Evolutionary conservation across 1,139 yeast genomes (phyloP).

Genomic region (Kodamaea alishanica): DNA sequence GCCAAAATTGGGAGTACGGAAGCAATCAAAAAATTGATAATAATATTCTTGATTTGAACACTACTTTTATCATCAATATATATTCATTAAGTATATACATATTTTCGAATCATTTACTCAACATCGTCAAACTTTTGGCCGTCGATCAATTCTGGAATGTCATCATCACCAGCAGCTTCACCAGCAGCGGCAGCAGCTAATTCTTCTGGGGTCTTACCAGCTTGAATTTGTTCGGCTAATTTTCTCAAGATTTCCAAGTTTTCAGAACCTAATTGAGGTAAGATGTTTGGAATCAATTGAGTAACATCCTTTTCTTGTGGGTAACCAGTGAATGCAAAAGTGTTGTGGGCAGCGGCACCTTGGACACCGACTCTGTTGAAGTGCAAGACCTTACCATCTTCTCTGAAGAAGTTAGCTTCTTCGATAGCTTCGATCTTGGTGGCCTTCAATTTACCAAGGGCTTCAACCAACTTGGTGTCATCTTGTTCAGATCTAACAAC

Average conservation of each 20-base stretch:
- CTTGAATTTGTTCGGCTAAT: constrained; percentile 87
- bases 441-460: constrained; percentile 86
- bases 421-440: constrained; percentile 86
- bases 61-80: background rate
- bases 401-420: constrained; percentile 97
- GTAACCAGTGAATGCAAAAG: constrained; percentile 92
- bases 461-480: constrained; percentile 86
- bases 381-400: constrained; percentile 94
- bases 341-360: constrained; percentile 87
- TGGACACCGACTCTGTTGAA: constrained; percentile 94
- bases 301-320: constrained; percentile 92
- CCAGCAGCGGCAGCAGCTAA: constrained; percentile 48
- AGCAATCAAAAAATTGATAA: too few relatives aligned
- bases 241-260: constrained; percentile 85
- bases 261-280: constrained; percentile 96
- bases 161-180: constrained; percentile 55
- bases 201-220: constrained; percentile 46
- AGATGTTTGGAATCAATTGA: constrained; percentile 90
- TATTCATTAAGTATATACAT: background rate
- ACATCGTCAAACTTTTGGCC: constrained; percentile 93
- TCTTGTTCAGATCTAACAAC: constrained; percentile 65
- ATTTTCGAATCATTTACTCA: constrained; percentile 40
- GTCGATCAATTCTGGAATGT: constrained; percentile 92
- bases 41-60: too few relatives aligned
- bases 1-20: too few relatives aligned